Evolutionary conservation across 1,139 yeast genomes (phyloP).

Genomic region (Yamadazyma siamensis): DNA sequence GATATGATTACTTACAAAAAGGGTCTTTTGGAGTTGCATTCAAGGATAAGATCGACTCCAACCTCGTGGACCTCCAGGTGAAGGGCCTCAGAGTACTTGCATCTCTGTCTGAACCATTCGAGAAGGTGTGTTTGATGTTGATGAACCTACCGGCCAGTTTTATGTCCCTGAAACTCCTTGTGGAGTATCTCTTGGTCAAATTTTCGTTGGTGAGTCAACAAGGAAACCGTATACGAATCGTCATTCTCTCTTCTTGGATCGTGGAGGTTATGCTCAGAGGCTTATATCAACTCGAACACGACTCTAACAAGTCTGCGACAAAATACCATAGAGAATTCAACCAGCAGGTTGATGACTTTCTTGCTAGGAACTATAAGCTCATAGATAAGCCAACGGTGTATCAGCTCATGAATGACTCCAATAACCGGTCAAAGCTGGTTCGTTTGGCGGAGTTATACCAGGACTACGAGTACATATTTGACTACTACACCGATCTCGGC

Average conservation of each 20-base stretch:
- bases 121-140: constrained; percentile 63
- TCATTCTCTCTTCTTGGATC: constrained; percentile 79
- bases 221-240: constrained; percentile 48
- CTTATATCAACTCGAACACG: constrained; percentile 21
- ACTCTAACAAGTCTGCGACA: constrained; percentile 8
- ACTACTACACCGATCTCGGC: constrained; percentile 63
- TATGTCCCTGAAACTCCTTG: constrained; percentile 34
- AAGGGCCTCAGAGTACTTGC: constrained; percentile 68
- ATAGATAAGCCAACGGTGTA: constrained; percentile 68
- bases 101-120: constrained; percentile 64
- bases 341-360: constrained; percentile 48
- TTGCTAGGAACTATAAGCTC: constrained; percentile 42
- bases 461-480: constrained; percentile 67
- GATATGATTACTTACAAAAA: constrained; percentile 48
- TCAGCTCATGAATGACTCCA: constrained; percentile 66
- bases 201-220: constrained; percentile 36
- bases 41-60: constrained; percentile 13
- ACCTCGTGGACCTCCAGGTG: constrained; percentile 24
- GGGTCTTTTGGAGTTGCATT: constrained; percentile 40
- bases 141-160: constrained; percentile 34
- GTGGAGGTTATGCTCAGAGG: constrained; percentile 52
- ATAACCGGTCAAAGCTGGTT: constrained; percentile 60
- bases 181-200: constrained; percentile 56
- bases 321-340: constrained; percentile 17
- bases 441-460: constrained; percentile 65